Percentiles rank a stretch among this genome's conserved stretches.
Evolutionary conservation across 192 early-diverging fungal species (phyloP).

Genomic region (Mortierella antarctica): DNA sequence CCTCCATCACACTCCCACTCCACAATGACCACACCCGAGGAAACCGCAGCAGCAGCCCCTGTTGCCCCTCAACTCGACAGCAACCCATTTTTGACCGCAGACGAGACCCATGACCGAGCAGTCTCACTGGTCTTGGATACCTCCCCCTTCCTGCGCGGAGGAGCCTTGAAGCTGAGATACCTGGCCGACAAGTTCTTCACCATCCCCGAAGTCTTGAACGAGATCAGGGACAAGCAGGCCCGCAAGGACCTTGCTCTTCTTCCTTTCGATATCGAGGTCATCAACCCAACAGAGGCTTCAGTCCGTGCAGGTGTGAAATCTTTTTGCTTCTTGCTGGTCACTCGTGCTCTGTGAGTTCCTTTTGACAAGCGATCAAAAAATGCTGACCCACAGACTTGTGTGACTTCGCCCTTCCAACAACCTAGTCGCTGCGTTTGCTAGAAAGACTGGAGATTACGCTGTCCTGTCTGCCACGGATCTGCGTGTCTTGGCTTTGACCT

Average conservation of each 20-base stretch:
- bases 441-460: constrained; percentile 92
- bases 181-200: constrained; percentile 84
- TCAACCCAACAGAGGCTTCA: constrained; percentile 72
- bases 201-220: constrained; percentile 86
- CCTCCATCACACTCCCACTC: constrained; percentile 3
- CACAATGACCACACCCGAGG: constrained; percentile 25
- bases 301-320: constrained; percentile 63
- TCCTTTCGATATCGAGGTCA: constrained; percentile 71
- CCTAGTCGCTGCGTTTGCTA: constrained; percentile 84
- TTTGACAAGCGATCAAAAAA: too few relatives aligned
- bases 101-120: constrained; percentile 53
- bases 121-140: constrained; percentile 78
- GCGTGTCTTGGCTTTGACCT: constrained; percentile 89
- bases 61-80: background rate
- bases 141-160: constrained; percentile 76
- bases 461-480: constrained; percentile 85
- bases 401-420: background rate
- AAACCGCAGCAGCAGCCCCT: background rate
- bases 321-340: background rate
- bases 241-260: constrained; percentile 67
- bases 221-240: constrained; percentile 83
- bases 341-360: background rate
- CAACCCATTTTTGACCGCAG: constrained; percentile 36
- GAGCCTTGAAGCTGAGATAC: constrained; percentile 58
- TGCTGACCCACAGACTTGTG: background rate